Conservation (phyloP, 2,329 filamentous ascomycete species). For the Colletotrichum sp. region DNA sequence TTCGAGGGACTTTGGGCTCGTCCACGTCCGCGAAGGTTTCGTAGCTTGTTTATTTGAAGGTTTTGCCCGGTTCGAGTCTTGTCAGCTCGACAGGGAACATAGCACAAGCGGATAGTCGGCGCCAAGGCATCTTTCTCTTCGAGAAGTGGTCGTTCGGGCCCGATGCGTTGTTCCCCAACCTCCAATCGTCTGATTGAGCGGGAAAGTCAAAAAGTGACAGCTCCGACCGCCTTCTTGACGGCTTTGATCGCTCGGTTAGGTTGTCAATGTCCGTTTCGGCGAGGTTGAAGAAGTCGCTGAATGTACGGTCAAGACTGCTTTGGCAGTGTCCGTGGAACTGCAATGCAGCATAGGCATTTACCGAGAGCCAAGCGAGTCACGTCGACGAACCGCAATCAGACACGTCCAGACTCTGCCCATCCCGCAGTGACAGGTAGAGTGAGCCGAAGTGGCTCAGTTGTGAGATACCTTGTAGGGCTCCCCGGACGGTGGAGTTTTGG, state of each 20-base stretch:
- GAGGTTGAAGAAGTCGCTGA: background rate
- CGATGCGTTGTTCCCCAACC: background rate
- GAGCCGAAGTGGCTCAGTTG: background rate
- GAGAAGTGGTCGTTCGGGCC: background rate
- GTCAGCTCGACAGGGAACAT: slow-evolving; percentile 1
- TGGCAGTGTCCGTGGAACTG: background rate
- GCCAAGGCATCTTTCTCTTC: background rate
- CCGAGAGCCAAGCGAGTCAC: background rate
- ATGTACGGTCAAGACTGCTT: background rate
- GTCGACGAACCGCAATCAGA: background rate
- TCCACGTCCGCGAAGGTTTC: background rate
- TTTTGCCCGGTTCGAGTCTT: background rate
- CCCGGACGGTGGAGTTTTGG: background rate
- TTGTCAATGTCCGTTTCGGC: background rate
- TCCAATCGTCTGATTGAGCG: background rate
- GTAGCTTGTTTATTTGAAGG: background rate
- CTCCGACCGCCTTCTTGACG: background rate
- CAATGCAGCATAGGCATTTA: background rate
- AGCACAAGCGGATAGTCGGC: background rate
- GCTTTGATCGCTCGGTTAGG: background rate
- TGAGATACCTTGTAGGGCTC: background rate
- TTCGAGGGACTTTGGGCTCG: background rate
- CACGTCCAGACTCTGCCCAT: background rate
- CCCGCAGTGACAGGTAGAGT: background rate
- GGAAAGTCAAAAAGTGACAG: background rate